Base-by-base conservation (phyloP, 441 rosid genomes). In the Adansonia gregorii region DNA sequence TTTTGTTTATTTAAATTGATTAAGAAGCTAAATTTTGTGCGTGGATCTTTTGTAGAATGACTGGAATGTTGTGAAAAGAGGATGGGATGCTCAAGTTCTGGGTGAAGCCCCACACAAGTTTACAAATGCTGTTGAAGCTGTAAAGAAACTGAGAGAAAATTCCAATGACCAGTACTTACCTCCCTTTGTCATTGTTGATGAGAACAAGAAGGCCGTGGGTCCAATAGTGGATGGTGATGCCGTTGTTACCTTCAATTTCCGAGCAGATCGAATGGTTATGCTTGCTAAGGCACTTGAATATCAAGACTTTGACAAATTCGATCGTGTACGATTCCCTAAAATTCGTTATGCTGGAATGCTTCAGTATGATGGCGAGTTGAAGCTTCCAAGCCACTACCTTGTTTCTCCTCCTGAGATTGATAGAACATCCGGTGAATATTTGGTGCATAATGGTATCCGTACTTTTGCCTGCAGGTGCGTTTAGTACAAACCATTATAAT, bases 1-100 rank as follows among this genome's bases (percentile, higher is more conserved):
- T 46, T 3, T 63, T 31, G 46, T 63, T 63, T n/a, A 43, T 43
- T 43, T 59, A 17, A 49, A 56, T 17, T 49, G 24, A 56, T 68
- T 48, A 19, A 43, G 80, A 17, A 56, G 63, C 43, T 49, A 20
- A 31, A 9, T 68, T 10, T 76, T 73, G 35, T 67, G 31, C 54
- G 9, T 77, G 74, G 39, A 51, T 58, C 46, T 79, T 43, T 65
- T 79, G 83, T 85, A 95, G 99, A 95, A 95, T 83, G 99, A 95
- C 80, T 95, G 99, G 99, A 75, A 48, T 67, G 98, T 95, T 74
- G 92, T 94, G 22, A 95, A 96, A 85, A 83, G 98, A 74, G 99
- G 99, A 61, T 96, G 99, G 99, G 98, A 96, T 84, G 99, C 99
- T 75, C 99, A 96, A 82, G 98, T 96, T 76, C 98, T 92, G 45